These are phyloP conservation scores for Barnettozyma pratensis DNA, from an alignment of 805 yeast genomes.

Conservation along the genomic window DNA sequence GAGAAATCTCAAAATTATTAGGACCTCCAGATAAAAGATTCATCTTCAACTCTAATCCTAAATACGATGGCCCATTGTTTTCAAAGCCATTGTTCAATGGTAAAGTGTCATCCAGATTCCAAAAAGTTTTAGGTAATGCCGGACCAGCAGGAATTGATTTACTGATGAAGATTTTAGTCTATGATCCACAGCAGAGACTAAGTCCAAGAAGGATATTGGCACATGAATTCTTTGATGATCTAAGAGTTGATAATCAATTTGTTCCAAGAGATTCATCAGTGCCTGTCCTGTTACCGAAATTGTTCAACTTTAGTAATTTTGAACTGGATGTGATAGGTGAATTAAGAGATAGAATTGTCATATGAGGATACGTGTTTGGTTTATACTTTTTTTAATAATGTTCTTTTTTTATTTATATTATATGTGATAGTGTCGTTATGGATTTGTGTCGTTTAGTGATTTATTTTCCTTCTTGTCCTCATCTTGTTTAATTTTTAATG, in stretches of 20 bases:
- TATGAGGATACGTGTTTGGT: not conserved
- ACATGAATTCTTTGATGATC: conserved; percentile 85
- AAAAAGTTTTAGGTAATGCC: conserved; percentile 68
- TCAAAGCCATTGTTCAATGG: conserved; percentile 59
- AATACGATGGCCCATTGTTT: conserved; percentile 70
- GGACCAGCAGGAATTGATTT: conserved; percentile 85
- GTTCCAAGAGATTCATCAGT: conserved; percentile 52
- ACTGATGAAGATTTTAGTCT: conserved; percentile 73
- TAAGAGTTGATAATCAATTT: conserved; percentile 50
- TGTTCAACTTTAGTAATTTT: conserved; percentile 68
- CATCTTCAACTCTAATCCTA: conserved; percentile 68
- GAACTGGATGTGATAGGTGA: conserved; percentile 49
- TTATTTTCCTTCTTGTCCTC: no score
- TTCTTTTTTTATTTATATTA: not conserved
- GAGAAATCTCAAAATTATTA: conserved; percentile 82
- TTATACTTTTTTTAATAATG: not conserved
- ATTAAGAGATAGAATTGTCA: conserved; percentile 17
- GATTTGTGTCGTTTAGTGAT: no score
- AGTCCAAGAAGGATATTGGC: conserved; percentile 78
- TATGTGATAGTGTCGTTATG: not conserved
- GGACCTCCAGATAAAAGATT: conserved; percentile 83
- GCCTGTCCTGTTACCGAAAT: conserved; percentile 37
- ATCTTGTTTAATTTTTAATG: not conserved
- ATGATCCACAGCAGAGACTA: conserved; percentile 82
- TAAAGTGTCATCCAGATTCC: conserved; percentile 49